Evolutionary conservation across 2,329 filamentous ascomycete species (phyloP).

Genomic region (Ascochyta pisi): DNA sequence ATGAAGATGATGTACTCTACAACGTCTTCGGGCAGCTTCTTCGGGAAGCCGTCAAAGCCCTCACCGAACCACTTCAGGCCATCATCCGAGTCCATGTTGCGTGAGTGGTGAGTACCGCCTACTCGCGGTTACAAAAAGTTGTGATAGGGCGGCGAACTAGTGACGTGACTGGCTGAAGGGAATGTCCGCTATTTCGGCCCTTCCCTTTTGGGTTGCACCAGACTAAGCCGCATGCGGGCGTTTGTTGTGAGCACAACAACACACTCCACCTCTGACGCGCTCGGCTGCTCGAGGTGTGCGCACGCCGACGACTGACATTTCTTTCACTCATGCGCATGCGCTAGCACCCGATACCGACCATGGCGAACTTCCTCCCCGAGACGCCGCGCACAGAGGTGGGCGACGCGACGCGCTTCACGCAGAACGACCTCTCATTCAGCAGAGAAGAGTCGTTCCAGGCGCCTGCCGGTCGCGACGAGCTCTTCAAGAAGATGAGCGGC

Average conservation of each 20-base stretch:
- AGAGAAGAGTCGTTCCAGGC: constrained; percentile 85
- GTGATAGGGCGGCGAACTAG: constrained; percentile 24
- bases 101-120: constrained; percentile 6
- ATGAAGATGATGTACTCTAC: constrained; percentile 85
- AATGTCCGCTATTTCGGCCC: constrained; percentile 18
- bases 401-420: constrained; percentile 78
- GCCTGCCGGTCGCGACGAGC: constrained; percentile 74
- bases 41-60: constrained; percentile 70
- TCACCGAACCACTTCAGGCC: constrained; percentile 71
- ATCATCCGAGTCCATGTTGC: constrained; percentile 46
- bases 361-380: constrained; percentile 67
- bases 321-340: constrained; percentile 39
- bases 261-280: constrained; percentile 27
- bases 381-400: constrained; percentile 85
- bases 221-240: constrained; percentile 7
- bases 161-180: constrained; percentile 28
- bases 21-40: constrained; percentile 78
- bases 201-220: constrained; percentile 23
- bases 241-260: constrained; percentile 17
- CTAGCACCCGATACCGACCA: constrained; percentile 36
- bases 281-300: constrained; percentile 22
- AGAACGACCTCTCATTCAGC: constrained; percentile 77
- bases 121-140: constrained; percentile 40
- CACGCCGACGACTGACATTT: constrained; percentile 23
- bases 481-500: constrained; percentile 77